phyloP scores from a whole-genome alignment of 805 yeast species.

The Starmerella lactis-condensi region DNA sequence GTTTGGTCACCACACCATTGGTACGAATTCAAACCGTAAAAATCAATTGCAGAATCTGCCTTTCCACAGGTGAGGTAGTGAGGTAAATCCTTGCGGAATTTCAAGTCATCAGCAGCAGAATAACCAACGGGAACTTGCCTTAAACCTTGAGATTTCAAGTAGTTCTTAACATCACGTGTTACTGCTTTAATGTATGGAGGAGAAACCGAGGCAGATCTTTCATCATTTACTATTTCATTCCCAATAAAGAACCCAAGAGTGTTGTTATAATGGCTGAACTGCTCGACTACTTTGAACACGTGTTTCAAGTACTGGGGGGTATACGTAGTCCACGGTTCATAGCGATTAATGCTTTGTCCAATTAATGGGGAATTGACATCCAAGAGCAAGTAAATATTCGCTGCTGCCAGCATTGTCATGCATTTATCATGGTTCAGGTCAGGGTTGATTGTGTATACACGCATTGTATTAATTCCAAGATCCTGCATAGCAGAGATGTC shows the following conservation, averaged over 20 bases:
- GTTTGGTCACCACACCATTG: slow-evolving; percentile 83
- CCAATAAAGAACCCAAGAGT: slow-evolving; percentile 86
- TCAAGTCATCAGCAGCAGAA: slow-evolving; percentile 86
- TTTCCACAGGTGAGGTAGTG: slow-evolving; percentile 63
- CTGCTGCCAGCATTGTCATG: slow-evolving; percentile 77
- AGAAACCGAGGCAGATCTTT: slow-evolving; percentile 38
- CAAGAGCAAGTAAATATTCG: slow-evolving; percentile 77
- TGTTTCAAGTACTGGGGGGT: slow-evolving; percentile 52
- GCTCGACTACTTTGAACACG: slow-evolving; percentile 59
- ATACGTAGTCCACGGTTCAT: slow-evolving; percentile 87
- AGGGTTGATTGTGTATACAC: slow-evolving; percentile 78
- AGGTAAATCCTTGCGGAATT: slow-evolving; percentile 57
- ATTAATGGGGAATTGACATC: slow-evolving; percentile 80
- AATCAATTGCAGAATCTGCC: slow-evolving; percentile 38
- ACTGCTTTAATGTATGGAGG: slow-evolving; percentile 66
- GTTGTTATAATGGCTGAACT: slow-evolving; percentile 68
- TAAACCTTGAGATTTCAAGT: slow-evolving; percentile 38
- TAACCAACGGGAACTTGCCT: slow-evolving; percentile 78
- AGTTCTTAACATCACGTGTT: slow-evolving; percentile 62
- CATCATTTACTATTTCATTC: slow-evolving; percentile 74
- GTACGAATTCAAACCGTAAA: slow-evolving; percentile 64
- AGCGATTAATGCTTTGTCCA: slow-evolving; percentile 65
- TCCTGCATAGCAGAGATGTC: slow-evolving; percentile 67
- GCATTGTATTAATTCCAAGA: slow-evolving; percentile 67
- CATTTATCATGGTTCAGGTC: slow-evolving; percentile 68